Evolutionary conservation across 768 basidiomycete genomes (phyloP).

Genomic region (Coprinellus micaceus): DNA sequence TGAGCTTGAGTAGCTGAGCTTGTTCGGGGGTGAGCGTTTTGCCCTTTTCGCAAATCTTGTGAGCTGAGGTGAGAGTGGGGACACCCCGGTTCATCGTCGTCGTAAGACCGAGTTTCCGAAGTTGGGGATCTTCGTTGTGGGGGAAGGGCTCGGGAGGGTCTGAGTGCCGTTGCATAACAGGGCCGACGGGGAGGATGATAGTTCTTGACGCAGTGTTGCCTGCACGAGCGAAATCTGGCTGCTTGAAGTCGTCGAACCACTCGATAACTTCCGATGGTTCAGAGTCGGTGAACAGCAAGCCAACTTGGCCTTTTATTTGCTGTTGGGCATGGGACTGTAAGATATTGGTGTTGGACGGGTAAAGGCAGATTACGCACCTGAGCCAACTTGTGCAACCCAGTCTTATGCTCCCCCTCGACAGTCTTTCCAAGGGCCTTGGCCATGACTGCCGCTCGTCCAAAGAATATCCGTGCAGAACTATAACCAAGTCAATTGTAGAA

Average conservation of each 20-base stretch:
- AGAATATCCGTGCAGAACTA: conserved; percentile 87
- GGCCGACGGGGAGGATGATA: conserved; percentile 75
- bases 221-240: conserved; percentile 87
- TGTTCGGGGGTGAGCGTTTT: conserved; percentile 80
- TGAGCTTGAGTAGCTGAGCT: conserved; percentile 87
- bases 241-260: conserved; percentile 91
- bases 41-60: conserved; percentile 81
- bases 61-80: conserved; percentile 75
- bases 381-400: conserved; percentile 76
- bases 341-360: background rate
- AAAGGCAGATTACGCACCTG: conserved; percentile 43
- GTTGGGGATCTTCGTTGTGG: conserved; percentile 95
- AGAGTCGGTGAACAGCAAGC: conserved; percentile 87
- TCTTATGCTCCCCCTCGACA: conserved; percentile 78
- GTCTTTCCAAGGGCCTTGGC: conserved; percentile 91
- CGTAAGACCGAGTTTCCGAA: conserved; percentile 85
- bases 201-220: conserved; percentile 77
- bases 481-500: background rate
- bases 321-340: conserved; percentile 23
- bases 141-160: conserved; percentile 88
- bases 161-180: conserved; percentile 76
- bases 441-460: conserved; percentile 86
- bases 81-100: conserved; percentile 86
- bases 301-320: conserved; percentile 94
- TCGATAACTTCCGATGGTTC: conserved; percentile 87